Conservation (phyloP, 108 stramenopile species). For the Schizochytrium sp. region DNA sequence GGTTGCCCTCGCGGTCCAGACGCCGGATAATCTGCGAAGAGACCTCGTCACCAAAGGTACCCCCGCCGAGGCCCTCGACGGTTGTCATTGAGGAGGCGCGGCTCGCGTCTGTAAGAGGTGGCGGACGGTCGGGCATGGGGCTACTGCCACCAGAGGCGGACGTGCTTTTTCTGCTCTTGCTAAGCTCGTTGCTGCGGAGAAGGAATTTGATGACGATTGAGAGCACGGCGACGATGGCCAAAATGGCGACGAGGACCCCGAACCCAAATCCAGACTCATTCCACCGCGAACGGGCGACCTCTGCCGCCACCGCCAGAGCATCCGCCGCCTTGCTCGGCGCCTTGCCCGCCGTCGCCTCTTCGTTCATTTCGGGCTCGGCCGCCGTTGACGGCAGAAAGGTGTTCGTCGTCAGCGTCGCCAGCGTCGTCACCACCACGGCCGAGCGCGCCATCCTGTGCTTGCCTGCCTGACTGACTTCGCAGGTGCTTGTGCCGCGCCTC, state of each 20-base stretch:
- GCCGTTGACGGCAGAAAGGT: too few species aligned
- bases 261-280: background rate
- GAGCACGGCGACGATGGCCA: background rate
- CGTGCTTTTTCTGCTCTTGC: background rate
- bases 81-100: background rate
- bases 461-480: too few species aligned
- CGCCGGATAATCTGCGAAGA: background rate
- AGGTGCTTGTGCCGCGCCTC: too few species aligned
- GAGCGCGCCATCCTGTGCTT: too few species aligned
- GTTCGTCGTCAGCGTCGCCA: background rate
- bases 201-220: background rate
- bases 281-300: background rate
- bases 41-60: background rate
- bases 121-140: background rate
- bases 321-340: background rate
- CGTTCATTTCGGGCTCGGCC: too few species aligned
- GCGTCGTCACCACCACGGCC: background rate
- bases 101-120: background rate
- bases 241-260: background rate
- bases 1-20: background rate
- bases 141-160: background rate
- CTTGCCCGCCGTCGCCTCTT: background rate
- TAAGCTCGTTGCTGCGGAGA: background rate
- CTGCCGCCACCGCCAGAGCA: background rate
- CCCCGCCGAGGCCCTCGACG: background rate